Percentiles rank a stretch among this genome's conserved stretches.
Conservation (phyloP, 805 yeast species). For the Yarrowia sp. region DNA sequence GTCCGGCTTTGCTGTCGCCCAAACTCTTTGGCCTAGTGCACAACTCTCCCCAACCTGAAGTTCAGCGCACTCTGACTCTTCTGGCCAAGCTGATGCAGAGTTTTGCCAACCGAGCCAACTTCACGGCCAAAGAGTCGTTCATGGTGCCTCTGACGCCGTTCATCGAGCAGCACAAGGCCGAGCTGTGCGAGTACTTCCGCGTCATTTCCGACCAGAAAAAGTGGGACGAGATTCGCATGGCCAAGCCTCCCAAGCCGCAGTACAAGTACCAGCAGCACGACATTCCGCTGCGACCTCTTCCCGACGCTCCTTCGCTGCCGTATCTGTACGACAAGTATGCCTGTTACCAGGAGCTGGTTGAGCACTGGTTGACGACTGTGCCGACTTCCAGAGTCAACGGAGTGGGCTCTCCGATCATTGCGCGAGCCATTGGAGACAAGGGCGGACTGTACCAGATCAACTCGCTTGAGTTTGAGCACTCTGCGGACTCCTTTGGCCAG, state of each 20-base stretch:
- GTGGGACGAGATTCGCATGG: not conserved
- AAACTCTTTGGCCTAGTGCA: slow-evolving; percentile 72
- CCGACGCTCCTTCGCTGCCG: not conserved
- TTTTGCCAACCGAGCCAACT: slow-evolving; percentile 50
- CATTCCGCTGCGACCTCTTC: not conserved
- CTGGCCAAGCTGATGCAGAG: slow-evolving; percentile 60
- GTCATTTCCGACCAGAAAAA: not conserved
- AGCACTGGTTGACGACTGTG: slow-evolving; percentile 8
- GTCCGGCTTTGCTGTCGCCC: slow-evolving; percentile 91
- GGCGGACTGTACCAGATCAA: slow-evolving; percentile 19
- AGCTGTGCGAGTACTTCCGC: slow-evolving; percentile 2
- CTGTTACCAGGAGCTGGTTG: slow-evolving; percentile 15
- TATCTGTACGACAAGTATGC: slow-evolving; percentile 12
- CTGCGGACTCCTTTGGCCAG: slow-evolving; percentile 8
- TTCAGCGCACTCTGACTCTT: slow-evolving; percentile 75
- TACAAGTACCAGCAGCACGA: slow-evolving; percentile 8
- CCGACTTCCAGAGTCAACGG: slow-evolving; percentile 13
- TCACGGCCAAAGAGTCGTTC: slow-evolving; percentile 29
- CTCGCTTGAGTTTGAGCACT: slow-evolving; percentile 14
- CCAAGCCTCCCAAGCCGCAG: not conserved
- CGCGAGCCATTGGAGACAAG: slow-evolving; percentile 10
- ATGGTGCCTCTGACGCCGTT: slow-evolving; percentile 27
- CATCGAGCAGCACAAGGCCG: not conserved
- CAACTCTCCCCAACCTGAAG: slow-evolving; percentile 65
- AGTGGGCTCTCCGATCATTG: slow-evolving; percentile 16